phyloP scores from a whole-genome alignment of 2,329 filamentous ascomycete species.

The Xylariaceae sp. region DNA sequence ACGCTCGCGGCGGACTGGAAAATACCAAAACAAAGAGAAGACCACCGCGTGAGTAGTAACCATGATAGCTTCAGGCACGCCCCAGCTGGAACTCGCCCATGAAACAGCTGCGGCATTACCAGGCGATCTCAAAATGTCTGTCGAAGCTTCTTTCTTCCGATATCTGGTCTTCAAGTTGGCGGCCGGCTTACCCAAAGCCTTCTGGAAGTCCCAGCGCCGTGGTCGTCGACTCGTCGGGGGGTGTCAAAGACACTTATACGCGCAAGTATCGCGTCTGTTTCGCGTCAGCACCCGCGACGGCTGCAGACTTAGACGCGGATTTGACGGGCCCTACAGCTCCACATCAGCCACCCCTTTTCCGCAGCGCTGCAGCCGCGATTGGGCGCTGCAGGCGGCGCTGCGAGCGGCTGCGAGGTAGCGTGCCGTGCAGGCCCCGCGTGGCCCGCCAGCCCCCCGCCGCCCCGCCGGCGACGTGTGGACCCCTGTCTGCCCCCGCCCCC shows the following conservation, averaged over 20 bases:
- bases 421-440: no score
- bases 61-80: background rate
- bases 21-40: background rate
- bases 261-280: constrained; percentile 22
- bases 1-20: background rate
- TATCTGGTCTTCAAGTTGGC: background rate
- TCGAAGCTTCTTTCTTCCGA: background rate
- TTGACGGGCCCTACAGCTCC: constrained; percentile 7
- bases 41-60: background rate
- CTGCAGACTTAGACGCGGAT: constrained; percentile 18
- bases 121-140: background rate
- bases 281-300: no score
- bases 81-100: background rate
- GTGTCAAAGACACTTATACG: constrained; percentile 17
- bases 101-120: background rate
- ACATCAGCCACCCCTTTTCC: background rate
- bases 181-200: background rate
- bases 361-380: constrained; percentile 14
- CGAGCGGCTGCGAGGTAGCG: no score
- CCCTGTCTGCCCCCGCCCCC: constrained; percentile 15
- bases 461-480: constrained; percentile 1
- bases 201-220: background rate
- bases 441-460: constrained; percentile 8
- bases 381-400: constrained; percentile 9
- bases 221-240: no score